Percentiles rank a stretch among this genome's conserved stretches.
These are phyloP conservation scores for Rhynchosporium graminicola DNA, from an alignment of 2,329 filamentous ascomycete species.

Conservation along the genomic window DNA sequence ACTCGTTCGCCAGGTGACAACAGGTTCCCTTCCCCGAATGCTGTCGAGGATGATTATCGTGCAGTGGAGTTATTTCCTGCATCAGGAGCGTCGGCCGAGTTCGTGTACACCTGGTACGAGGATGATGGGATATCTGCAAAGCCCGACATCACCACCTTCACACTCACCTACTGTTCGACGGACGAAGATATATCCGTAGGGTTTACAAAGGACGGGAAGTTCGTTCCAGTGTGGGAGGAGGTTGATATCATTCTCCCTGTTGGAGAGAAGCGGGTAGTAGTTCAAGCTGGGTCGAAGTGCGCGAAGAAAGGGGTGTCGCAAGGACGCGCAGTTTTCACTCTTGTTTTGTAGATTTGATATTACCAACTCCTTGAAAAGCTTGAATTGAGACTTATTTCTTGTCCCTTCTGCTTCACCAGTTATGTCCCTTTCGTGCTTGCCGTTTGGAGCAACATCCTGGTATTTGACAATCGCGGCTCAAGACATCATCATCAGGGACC, in stretches of 20 bases:
- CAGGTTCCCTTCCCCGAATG: conserved; percentile 46
- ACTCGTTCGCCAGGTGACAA: conserved; percentile 53
- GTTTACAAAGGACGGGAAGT: conserved; percentile 46
- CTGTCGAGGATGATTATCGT: conserved; percentile 52
- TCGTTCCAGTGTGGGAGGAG: conserved; percentile 51
- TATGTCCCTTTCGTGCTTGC: too few relatives aligned
- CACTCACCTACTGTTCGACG: conserved; percentile 47
- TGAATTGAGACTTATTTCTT: too few relatives aligned
- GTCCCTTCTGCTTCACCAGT: too few relatives aligned
- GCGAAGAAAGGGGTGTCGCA: neutral
- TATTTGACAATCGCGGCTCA: too few relatives aligned
- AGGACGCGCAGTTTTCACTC: neutral
- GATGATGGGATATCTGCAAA: conserved; percentile 54
- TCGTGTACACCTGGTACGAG: conserved; percentile 52
- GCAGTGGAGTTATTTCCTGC: conserved; percentile 60
- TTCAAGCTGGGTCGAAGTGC: neutral
- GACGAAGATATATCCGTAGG: conserved; percentile 47
- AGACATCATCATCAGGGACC: too few relatives aligned
- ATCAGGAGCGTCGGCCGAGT: conserved; percentile 42
- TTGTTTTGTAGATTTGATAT: neutral
- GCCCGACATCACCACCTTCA: conserved; percentile 47
- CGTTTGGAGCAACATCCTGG: too few relatives aligned
- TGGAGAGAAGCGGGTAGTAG: conserved; percentile 44
- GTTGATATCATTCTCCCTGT: conserved; percentile 52
- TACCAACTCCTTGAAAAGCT: too few relatives aligned